These are phyloP conservation scores for Pseudomonodictys pantanalensis DNA, from an alignment of 495 filamentous ascomycete genomes.

Conservation along the genomic window DNA sequence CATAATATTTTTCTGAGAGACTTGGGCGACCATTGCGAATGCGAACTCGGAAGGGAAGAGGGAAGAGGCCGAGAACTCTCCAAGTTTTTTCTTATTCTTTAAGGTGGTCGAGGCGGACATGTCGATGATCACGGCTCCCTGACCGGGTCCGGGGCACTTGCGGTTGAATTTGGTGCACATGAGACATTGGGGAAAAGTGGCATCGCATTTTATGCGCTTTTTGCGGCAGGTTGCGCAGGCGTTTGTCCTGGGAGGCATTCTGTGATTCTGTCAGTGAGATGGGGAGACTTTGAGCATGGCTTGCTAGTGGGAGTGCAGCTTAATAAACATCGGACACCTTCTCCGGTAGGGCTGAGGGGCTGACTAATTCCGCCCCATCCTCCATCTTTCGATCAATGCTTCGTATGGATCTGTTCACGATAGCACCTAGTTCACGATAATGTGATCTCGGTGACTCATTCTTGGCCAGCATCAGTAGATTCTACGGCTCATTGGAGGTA, in stretches of 20 bases:
- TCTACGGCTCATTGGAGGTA: too few species aligned
- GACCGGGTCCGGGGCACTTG: slow-evolving; percentile 12
- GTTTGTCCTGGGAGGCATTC: slow-evolving; percentile 25
- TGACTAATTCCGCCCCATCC: too few species aligned
- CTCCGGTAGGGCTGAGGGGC: too few species aligned
- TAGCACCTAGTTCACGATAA: too few species aligned
- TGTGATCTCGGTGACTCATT: too few species aligned
- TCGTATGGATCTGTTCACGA: too few species aligned
- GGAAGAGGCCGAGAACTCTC: background rate
- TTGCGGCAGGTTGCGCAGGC: slow-evolving; percentile 23
- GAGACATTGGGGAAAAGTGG: slow-evolving; percentile 20
- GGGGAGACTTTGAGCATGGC: too few species aligned
- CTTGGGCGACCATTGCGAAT: background rate
- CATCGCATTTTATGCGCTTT: slow-evolving; percentile 27
- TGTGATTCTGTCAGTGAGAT: too few species aligned
- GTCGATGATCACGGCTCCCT: slow-evolving; percentile 19
- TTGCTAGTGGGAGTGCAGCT: too few species aligned
- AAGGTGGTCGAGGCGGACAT: background rate
- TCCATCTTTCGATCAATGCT: too few species aligned
- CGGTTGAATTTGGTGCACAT: slow-evolving; percentile 14
- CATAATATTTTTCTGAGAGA: background rate
- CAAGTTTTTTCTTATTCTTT: background rate
- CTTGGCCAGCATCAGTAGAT: too few species aligned
- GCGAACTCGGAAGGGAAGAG: background rate
- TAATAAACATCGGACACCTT: too few species aligned